Evolutionary conservation across 352 stramenopile genomes (phyloP).

Genomic region (Pythium sukuiense): DNA sequence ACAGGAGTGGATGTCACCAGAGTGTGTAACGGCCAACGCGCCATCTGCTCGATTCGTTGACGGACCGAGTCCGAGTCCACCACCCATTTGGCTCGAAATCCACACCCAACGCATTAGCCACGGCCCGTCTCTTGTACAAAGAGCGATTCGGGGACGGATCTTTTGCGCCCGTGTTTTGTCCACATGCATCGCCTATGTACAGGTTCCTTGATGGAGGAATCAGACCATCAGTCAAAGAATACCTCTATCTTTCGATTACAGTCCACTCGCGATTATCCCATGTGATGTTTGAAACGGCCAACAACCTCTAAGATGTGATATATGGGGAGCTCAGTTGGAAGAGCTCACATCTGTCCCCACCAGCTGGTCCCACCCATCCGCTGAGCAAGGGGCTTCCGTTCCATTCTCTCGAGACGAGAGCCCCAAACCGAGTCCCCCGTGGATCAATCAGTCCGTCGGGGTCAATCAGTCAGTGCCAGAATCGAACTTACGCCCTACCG

Average conservation of each 20-base stretch:
- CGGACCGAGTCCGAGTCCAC: not conserved
- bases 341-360: not conserved
- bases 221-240: slow-evolving; percentile 1
- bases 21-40: not conserved
- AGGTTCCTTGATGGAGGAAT: not conserved
- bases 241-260: not conserved
- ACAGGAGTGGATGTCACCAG: not conserved
- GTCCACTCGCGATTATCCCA: no score
- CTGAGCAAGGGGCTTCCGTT: not conserved
- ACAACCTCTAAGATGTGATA: not conserved
- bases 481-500: slow-evolving; percentile 9
- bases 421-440: no score
- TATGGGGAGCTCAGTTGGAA: not conserved
- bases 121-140: not conserved
- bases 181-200: not conserved
- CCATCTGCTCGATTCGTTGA: no score
- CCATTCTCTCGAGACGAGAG: not conserved
- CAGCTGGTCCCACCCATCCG: not conserved
- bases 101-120: no score
- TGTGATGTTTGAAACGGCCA: no score
- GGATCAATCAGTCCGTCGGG: not conserved
- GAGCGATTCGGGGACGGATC: not conserved
- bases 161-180: not conserved
- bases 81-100: not conserved
- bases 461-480: slow-evolving; percentile 4